Conservation (phyloP, 1,284 basidiomycete species). For the Athelia psychrophila region DNA sequence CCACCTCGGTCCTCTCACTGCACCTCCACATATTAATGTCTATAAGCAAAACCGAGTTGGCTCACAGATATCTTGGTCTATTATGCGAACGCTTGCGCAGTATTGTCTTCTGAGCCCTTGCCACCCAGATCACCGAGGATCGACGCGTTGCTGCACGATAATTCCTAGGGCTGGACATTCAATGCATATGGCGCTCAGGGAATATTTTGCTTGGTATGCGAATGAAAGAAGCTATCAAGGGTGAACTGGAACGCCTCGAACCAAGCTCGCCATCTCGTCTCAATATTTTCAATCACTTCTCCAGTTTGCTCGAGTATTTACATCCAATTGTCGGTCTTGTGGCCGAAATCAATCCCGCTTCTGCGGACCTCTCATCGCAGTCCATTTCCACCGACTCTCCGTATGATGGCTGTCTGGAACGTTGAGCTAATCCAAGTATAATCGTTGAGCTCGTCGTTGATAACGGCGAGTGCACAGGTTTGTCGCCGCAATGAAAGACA, state of each 20-base stretch:
- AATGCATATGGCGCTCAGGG: conserved; percentile 38
- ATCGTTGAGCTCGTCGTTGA: conserved; percentile 59
- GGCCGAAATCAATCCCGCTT: too few species aligned
- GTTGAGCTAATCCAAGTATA: conserved; percentile 59
- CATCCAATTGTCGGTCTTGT: too few species aligned
- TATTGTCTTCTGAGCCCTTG: conserved; percentile 44
- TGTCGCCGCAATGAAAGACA: too few species aligned
- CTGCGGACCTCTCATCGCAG: conserved; percentile 39
- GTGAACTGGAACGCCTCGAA: conserved; percentile 48
- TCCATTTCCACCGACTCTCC: conserved; percentile 72
- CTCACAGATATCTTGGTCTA: conserved; percentile 37
- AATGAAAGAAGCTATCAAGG: conserved; percentile 38
- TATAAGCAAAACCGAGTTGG: background rate
- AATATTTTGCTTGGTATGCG: conserved; percentile 51
- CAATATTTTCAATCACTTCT: too few species aligned
- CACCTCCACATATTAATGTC: background rate
- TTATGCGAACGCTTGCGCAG: conserved; percentile 32
- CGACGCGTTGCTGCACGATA: conserved; percentile 48
- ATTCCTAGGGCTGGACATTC: too few species aligned
- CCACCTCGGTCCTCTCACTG: background rate
- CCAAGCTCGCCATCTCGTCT: conserved; percentile 41
- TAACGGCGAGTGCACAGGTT: conserved; percentile 37
- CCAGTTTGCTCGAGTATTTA: too few species aligned
- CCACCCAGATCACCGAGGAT: conserved; percentile 48
- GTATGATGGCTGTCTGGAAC: conserved; percentile 78